Conservation (phyloP, 2,329 filamentous ascomycete genomes). For the Pseudocercospora vitis region DNA sequence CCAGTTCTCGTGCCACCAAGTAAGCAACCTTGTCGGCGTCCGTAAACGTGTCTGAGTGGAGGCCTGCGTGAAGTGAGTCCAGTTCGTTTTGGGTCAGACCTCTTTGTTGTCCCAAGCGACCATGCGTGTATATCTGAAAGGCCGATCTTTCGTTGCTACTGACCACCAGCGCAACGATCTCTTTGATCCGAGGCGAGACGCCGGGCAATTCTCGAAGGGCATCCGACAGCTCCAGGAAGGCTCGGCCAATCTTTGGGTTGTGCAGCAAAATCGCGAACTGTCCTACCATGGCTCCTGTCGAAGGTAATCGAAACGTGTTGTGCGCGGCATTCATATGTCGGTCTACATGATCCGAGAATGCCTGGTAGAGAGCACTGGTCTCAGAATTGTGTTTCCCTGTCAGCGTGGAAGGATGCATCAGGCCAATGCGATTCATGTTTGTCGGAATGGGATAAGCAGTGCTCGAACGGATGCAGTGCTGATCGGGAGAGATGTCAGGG, state of each 20-base stretch:
- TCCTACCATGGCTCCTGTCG: conserved; percentile 18
- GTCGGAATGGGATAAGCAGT: neutral
- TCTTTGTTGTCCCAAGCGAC: neutral
- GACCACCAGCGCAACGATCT: conserved; percentile 19
- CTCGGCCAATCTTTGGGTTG: conserved; percentile 16
- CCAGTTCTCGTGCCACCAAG: conserved; percentile 15
- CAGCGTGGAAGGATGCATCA: conserved; percentile 22
- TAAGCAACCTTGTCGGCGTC: conserved; percentile 13
- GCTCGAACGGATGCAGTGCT: neutral
- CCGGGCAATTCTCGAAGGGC: conserved; percentile 11
- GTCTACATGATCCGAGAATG: conserved; percentile 13
- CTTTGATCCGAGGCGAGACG: conserved; percentile 4
- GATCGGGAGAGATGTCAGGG: neutral
- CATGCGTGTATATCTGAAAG: conserved; percentile 14
- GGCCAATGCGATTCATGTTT: conserved; percentile 19
- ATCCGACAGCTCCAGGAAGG: conserved; percentile 11
- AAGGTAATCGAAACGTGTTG: conserved; percentile 16
- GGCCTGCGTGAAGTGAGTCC: conserved; percentile 12
- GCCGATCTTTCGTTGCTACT: conserved; percentile 12
- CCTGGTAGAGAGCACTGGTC: conserved; percentile 18
- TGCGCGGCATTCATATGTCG: neutral
- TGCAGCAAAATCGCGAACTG: conserved; percentile 18
- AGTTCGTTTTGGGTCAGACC: conserved; percentile 16
- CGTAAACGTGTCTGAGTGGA: conserved; percentile 12
- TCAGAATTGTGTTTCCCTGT: conserved; percentile 21